Evolutionary conservation across 2,329 filamentous ascomycete species (phyloP), one percentile per base, ranked within the genome.

Genomic region (Colletotrichum orbiculare): DNA sequence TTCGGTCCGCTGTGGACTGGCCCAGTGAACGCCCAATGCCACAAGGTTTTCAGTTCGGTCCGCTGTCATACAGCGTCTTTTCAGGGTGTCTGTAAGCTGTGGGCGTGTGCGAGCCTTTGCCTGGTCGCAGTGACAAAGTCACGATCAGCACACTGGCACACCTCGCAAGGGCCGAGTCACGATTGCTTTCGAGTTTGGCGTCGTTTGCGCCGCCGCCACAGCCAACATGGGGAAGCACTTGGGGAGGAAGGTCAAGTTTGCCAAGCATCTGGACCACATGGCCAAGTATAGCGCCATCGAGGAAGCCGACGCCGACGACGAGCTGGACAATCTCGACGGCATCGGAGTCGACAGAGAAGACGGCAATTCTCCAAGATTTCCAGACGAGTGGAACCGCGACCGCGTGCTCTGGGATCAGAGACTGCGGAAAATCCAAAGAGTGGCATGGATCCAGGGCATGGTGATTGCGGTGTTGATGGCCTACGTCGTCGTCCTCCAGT

Each of bases 341-440:
- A 12, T 60, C 13, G 58, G 50, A 38, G 43, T 49, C 13, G 15
- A 55, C 34, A 13, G 41, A 17, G 17, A 17, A 8, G 11, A 43
- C 2, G 39, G 38, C 10, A 37, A 15, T 17, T 58, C 54, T 6
- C 54, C 47, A 2, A 53, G 47, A 5, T 63, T 58, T 15, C 60
- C 54, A n/a, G 54, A 63, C n/a, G n/a, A 58, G 2, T 63, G 60
- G 60, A 63, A 53, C 15, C 60, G 17, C 11, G 60, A 58, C 25
- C 41, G 60, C 3, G 42, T 52, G 6, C 13, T 47, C 4, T 63
- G 60, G 60, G 54, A 53, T 6, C 54, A 63, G 7, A 46, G 34
- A 11, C 37, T 58, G 8, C 54, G 41, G 7, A 42, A 42, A 6
- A 25, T 58, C 6, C 60, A 39, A 4, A 49, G 48, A 15, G 17